A percentile compares a stretch with the other conserved stretches of the same genome.
Evolutionary conservation across 345 rosid genomes (phyloP).

Genomic region (Raphanus raphanistrum): DNA sequence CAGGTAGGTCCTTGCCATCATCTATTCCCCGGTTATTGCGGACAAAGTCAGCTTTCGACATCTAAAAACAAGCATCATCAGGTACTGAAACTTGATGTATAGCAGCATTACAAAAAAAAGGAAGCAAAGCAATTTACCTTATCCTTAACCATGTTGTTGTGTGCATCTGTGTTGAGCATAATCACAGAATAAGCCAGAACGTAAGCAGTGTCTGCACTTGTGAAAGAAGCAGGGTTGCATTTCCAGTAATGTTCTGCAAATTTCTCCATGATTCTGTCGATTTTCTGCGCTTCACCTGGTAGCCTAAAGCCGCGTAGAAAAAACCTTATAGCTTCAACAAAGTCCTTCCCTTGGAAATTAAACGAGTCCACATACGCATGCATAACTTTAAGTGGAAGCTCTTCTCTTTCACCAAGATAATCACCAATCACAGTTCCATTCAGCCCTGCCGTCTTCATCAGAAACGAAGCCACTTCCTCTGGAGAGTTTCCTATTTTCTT

Average conservation of each 20-base stretch:
- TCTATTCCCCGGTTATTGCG: slow-evolving; percentile 93
- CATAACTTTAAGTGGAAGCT: slow-evolving; percentile 84
- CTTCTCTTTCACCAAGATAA: slow-evolving; percentile 96
- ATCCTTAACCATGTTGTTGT: slow-evolving; percentile 94
- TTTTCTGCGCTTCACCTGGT: slow-evolving; percentile 98
- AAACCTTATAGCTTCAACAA: slow-evolving; percentile 90
- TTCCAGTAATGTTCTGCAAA: slow-evolving; percentile 97
- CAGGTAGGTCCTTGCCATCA: slow-evolving; percentile 94
- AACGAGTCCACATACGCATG: slow-evolving; percentile 98
- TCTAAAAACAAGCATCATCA: slow-evolving; percentile 50
- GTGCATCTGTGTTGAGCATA: slow-evolving; percentile 98
- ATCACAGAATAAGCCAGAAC: slow-evolving; percentile 97
- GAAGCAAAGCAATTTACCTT: slow-evolving; percentile 52
- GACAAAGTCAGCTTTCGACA: slow-evolving; percentile 88
- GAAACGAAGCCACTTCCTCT: slow-evolving; percentile 84
- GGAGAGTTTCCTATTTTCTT: slow-evolving; percentile 75
- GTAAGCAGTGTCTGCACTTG: slow-evolving; percentile 95
- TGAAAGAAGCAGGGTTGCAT: slow-evolving; percentile 88
- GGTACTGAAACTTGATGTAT: slow-evolving; percentile 1
- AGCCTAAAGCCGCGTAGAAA: slow-evolving; percentile 88
- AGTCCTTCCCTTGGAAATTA: slow-evolving; percentile 68
- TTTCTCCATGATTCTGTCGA: slow-evolving; percentile 95
- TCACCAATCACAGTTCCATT: slow-evolving; percentile 91
- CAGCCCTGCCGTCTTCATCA: slow-evolving; percentile 73
- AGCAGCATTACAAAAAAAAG: background rate